Evolutionary conservation across 2,329 filamentous ascomycete species (phyloP), one percentile per base, ranked within the genome.

Genomic region (Fusarium euwallaceae): DNA sequence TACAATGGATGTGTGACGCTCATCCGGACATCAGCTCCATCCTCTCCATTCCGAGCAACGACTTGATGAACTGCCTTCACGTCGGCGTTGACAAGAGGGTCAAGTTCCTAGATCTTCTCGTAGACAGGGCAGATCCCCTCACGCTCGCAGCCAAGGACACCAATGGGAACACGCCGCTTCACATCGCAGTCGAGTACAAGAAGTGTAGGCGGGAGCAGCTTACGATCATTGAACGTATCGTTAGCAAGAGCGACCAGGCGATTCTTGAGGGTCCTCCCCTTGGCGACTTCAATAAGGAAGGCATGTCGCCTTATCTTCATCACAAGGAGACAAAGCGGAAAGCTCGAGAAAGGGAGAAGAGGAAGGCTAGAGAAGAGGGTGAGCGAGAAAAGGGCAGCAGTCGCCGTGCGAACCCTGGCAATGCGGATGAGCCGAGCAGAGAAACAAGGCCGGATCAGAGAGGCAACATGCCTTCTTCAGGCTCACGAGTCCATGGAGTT

Each of bases 121-220:
- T 76, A 16, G 68, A 67, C 3, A 75, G 34, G 14, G 74, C 72
- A 24, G 61, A 68, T 9, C 37, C 70, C 1, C 34, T 53, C n/a
- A 61, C 66, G 7, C 36, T 75, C 1, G 70, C 70, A 20, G 74
- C 74, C 12, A 75, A 69, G 17, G 67, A 66, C 6, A 48, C 39
- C 2, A 27, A 71, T 12, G 67, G 69, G 0, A 73, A 78, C 55
- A 78, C 72, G 14, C 75, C 74, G 11, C 69, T 78, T 12, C 76
- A 78, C 58, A 72, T 78, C 14, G 76, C 76, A 9, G 76, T 78
- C 27, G 68, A 76, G 45, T 76, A 74, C 41, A 70, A 76, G 12
- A 75, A 73, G 14, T 73, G 70, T n/a, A 75, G 61, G 32, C 51
- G 67, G 29, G 74, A 73, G 5, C 76, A 78, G 24, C 39, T 76